Conservation (phyloP, 331 rosid genomes). For the Rhamnella rubrinervis region DNA sequence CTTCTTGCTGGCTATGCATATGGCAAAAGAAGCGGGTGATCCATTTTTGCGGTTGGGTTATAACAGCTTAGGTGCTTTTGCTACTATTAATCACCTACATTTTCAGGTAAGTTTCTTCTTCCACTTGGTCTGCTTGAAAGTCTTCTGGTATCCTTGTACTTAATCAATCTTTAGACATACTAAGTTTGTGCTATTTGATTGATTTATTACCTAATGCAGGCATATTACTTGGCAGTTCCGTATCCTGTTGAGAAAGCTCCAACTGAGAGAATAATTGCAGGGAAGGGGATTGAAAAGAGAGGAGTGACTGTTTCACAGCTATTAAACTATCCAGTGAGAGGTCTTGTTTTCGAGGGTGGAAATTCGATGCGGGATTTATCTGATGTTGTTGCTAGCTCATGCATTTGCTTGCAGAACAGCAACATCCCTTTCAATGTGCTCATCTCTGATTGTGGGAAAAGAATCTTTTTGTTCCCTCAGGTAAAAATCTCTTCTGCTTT, state of each 20-base stretch:
- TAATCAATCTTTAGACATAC: background rate
- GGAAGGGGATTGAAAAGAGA: conserved; percentile 12
- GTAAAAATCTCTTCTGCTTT: conserved; percentile 33
- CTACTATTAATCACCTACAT: conserved; percentile 94
- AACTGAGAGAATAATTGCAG: conserved; percentile 47
- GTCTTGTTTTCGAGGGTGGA: conserved; percentile 76
- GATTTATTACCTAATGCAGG: conserved; percentile 42
- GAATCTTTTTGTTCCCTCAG: conserved; percentile 82
- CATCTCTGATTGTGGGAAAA: conserved; percentile 69
- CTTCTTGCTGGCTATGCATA: conserved; percentile 77
- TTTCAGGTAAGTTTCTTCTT: conserved; percentile 51
- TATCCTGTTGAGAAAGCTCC: conserved; percentile 88
- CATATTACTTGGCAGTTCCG: conserved; percentile 72
- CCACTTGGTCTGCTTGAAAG: background rate
- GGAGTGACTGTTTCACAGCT: conserved; percentile 64
- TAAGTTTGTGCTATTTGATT: background rate
- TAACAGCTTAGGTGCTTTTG: conserved; percentile 95
- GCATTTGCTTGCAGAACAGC: conserved; percentile 76
- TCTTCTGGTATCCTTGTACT: background rate
- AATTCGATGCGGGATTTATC: conserved; percentile 56
- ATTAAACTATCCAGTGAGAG: conserved; percentile 74
- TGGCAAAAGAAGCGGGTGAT: conserved; percentile 71
- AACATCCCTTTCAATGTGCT: conserved; percentile 86
- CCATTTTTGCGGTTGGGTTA: conserved; percentile 79
- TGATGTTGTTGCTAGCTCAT: conserved; percentile 65